A percentile compares a stretch with the other conserved stretches of the same genome.
Conservation (phyloP, 805 yeast genomes). For the Sugiyamaella americana region DNA sequence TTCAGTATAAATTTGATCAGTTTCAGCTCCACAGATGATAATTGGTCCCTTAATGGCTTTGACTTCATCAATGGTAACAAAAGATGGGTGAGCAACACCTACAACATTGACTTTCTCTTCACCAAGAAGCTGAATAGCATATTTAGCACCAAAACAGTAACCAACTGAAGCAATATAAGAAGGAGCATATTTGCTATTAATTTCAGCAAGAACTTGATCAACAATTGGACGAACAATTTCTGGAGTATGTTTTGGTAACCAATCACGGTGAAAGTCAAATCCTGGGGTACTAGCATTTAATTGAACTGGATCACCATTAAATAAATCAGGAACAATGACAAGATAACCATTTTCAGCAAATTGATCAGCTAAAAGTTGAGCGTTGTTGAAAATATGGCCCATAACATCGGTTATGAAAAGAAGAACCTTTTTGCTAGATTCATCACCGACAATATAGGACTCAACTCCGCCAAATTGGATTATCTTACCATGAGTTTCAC, state of each 20-base stretch:
- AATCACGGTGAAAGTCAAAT: constrained; percentile 30
- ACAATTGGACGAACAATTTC: constrained; percentile 46
- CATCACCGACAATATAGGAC: constrained; percentile 48
- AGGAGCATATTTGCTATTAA: constrained; percentile 43
- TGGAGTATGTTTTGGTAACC: constrained; percentile 51
- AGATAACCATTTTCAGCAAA: constrained; percentile 58
- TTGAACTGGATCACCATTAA: constrained; percentile 46
- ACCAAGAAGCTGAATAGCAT: constrained; percentile 47
- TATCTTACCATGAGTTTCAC: constrained; percentile 25
- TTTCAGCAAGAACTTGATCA: constrained; percentile 40
- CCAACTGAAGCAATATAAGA: constrained; percentile 57
- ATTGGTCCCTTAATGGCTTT: constrained; percentile 56
- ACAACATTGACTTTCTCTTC: constrained; percentile 41
- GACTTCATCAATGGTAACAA: constrained; percentile 60
- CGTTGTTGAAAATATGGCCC: constrained; percentile 57
- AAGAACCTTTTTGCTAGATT: constrained; percentile 44
- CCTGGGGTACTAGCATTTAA: constrained; percentile 26
- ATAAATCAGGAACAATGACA: constrained; percentile 72
- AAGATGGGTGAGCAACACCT: constrained; percentile 82
- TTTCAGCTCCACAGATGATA: constrained; percentile 68
- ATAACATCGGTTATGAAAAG: constrained; percentile 59
- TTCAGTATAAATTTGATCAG: constrained; percentile 53
- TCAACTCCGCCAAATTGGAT: constrained; percentile 24
- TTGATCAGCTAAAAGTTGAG: constrained; percentile 41
- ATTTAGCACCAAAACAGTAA: constrained; percentile 82